Percentiles rank a stretch among this genome's conserved stretches.
phyloP scores from a whole-genome alignment of 441 rosid species.

The Metrosideros polymorpha region DNA sequence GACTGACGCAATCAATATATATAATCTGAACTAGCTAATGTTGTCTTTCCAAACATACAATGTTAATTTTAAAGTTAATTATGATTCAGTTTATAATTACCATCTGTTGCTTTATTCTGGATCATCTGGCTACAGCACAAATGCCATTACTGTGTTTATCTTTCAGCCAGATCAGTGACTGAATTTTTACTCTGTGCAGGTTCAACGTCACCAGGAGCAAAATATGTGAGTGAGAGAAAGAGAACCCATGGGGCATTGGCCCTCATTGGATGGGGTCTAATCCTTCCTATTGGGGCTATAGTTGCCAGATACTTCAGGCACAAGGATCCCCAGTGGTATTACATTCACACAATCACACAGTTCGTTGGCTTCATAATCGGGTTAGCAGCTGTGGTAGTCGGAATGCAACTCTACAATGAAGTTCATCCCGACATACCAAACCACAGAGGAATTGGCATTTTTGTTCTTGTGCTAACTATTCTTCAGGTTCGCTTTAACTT shows the following conservation, averaged over 20 bases:
- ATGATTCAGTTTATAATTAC: neutral
- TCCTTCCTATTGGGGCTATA: conserved; percentile 76
- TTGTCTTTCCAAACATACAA: neutral
- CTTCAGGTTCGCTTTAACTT: conserved; percentile 57
- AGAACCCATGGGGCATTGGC: conserved; percentile 74
- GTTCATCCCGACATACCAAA: conserved; percentile 42
- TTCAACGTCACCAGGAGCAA: conserved; percentile 21
- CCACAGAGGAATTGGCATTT: conserved; percentile 83
- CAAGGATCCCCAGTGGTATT: conserved; percentile 82
- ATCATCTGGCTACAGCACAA: neutral
- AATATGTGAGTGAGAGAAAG: conserved; percentile 20
- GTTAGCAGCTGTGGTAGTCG: conserved; percentile 54
- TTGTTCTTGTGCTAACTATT: conserved; percentile 49
- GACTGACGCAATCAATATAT: neutral
- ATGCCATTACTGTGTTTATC: neutral
- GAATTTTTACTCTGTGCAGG: conserved; percentile 14
- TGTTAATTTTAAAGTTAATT: neutral
- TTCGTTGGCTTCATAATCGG: conserved; percentile 66
- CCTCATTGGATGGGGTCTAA: conserved; percentile 62
- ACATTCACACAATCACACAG: conserved; percentile 61
- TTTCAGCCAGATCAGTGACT: neutral
- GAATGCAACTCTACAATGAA: conserved; percentile 50
- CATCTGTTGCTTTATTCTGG: neutral
- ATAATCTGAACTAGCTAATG: neutral
- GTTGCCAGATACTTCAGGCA: conserved; percentile 74